phyloP scores from a whole-genome alignment of 495 filamentous ascomycete species.

The Chaetomium cochliodes region DNA sequence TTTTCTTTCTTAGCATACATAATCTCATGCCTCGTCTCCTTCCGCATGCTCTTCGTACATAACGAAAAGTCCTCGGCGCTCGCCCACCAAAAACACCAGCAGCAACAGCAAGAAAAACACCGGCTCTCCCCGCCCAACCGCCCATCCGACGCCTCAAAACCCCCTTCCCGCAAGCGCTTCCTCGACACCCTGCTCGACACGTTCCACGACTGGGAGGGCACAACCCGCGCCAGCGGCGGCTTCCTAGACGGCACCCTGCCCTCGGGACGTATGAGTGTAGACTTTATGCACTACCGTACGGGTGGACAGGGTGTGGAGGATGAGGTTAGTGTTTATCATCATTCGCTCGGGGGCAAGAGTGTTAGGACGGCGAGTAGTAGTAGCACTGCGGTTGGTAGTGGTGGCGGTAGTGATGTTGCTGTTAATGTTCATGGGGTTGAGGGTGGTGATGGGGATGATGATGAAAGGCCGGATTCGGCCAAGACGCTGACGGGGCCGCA shows the following conservation, averaged over 20 bases:
- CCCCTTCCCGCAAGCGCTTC: background rate
- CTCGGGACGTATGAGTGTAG: background rate
- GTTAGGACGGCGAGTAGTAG: too few species aligned
- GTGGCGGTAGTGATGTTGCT: too few species aligned
- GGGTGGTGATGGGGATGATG: too few species aligned
- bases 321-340: background rate
- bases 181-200: constrained; percentile 12
- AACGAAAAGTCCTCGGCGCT: constrained; percentile 5
- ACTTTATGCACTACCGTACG: background rate
- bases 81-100: background rate
- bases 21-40: constrained; percentile 29
- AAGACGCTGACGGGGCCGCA: background rate
- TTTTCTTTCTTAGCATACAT: constrained; percentile 23
- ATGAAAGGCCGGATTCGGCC: background rate
- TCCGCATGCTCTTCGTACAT: constrained; percentile 24
- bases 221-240: background rate
- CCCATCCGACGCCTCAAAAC: background rate
- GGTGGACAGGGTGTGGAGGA: background rate
- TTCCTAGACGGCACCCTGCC: background rate
- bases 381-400: too few species aligned
- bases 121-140: background rate
- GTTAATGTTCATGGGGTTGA: too few species aligned
- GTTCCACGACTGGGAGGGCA: constrained; percentile 16
- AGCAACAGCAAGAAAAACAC: background rate
- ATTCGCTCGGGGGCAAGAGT: background rate